Percentiles rank a stretch among this genome's conserved stretches.
Evolutionary conservation across 2,329 filamentous ascomycete genomes (phyloP).

Genomic region (Paracamarosporium sp.): DNA sequence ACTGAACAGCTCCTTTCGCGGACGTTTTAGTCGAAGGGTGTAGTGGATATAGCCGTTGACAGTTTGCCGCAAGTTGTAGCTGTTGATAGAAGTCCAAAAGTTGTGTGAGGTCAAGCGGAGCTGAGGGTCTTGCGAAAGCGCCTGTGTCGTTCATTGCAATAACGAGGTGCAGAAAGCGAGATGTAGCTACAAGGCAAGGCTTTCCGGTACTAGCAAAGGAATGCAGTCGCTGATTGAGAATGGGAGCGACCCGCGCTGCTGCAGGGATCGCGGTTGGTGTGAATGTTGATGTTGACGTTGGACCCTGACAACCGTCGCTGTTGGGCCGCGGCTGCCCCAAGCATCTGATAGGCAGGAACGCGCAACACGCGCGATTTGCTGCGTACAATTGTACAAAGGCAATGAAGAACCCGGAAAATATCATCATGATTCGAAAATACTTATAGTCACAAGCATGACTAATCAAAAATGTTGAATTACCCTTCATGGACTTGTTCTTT

Average conservation of each 20-base stretch:
- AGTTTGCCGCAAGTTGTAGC: not conserved
- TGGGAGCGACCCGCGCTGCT: not conserved
- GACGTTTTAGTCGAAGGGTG: not conserved
- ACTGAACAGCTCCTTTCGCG: not conserved
- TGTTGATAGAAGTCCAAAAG: not conserved
- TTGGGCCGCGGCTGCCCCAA: not conserved
- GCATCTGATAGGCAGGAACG: not conserved
- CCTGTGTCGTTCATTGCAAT: not conserved
- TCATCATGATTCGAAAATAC: too few species aligned
- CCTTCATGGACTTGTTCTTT: not conserved
- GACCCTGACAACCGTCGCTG: not conserved
- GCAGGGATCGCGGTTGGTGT: not conserved
- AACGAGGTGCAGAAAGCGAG: not conserved
- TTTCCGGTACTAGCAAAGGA: not conserved
- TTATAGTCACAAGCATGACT: too few species aligned
- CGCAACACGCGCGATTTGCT: not conserved
- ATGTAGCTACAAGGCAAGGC: not conserved
- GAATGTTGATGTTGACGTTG: not conserved
- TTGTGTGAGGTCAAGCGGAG: not conserved
- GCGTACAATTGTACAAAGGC: not conserved
- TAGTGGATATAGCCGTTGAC: not conserved
- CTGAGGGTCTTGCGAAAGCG: not conserved
- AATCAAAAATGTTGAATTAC: not conserved
- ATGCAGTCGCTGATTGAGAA: not conserved
- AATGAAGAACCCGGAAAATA: not conserved